phyloP scores from a whole-genome alignment of 768 basidiomycete species.

The Cubamyces sp. region DNA sequence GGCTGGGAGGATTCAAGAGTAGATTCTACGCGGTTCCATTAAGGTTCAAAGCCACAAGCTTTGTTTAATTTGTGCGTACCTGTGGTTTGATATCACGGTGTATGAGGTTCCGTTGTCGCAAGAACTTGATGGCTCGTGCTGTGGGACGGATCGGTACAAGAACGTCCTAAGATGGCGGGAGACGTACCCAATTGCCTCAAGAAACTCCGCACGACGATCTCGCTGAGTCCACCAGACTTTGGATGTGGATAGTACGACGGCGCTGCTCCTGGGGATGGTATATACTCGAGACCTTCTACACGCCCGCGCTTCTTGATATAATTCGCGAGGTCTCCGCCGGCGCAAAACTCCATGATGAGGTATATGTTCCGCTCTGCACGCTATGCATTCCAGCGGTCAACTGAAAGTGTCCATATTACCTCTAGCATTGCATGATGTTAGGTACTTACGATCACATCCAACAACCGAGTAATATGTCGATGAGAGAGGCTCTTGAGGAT shows the following conservation, averaged over 20 bases:
- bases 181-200: conserved; percentile 82
- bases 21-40: conserved; percentile 63
- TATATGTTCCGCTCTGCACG: conserved; percentile 82
- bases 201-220: conserved; percentile 90
- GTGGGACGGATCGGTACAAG: not conserved
- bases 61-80: conserved; percentile 40
- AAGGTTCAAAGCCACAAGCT: not conserved
- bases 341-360: conserved; percentile 97
- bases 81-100: conserved; percentile 99
- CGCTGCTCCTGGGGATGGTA: conserved; percentile 67
- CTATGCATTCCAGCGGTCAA: conserved; percentile 38
- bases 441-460: conserved; percentile 85
- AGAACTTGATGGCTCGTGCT: conserved; percentile 94
- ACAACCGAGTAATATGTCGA: conserved; percentile 88
- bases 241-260: conserved; percentile 92
- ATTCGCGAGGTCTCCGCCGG: conserved; percentile 93
- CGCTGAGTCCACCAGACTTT: conserved; percentile 85
- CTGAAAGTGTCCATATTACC: not conserved
- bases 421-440: too few relatives aligned
- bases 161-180: not conserved
- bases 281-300: conserved; percentile 85
- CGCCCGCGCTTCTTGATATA: conserved; percentile 98
- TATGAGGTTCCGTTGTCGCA: conserved; percentile 86
- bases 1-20: conserved; percentile 80
- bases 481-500: conserved; percentile 94